These are phyloP conservation scores for Ophiostoma montium DNA, from an alignment of 2,329 filamentous ascomycete genomes.

Conservation along the genomic window DNA sequence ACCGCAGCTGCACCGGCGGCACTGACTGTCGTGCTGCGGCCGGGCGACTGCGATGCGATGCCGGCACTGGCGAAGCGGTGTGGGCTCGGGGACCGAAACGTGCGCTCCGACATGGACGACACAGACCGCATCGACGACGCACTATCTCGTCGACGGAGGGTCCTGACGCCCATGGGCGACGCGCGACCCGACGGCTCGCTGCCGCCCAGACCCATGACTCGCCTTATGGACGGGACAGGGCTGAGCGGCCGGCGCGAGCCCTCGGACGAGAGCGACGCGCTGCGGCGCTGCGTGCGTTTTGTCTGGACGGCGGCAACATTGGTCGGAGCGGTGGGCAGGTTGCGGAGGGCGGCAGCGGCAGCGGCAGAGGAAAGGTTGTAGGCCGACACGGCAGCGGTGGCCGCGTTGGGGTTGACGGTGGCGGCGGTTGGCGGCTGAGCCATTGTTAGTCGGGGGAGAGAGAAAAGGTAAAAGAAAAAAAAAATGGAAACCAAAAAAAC, in stretches of 20 bases:
- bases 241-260: conserved; percentile 16
- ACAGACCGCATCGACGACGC: conserved; percentile 54
- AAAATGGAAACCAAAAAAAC: not conserved
- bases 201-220: conserved; percentile 4
- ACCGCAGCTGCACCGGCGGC: conserved; percentile 7
- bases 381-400: conserved; percentile 68
- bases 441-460: conserved; percentile 10
- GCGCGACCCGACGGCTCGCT: not conserved
- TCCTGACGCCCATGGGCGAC: conserved; percentile 11
- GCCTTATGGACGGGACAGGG: conserved; percentile 9
- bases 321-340: conserved; percentile 62
- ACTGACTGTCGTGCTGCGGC: not conserved
- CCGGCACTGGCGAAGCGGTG: conserved; percentile 21
- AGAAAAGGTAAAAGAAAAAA: not conserved
- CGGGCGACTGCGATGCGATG: not conserved
- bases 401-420: conserved; percentile 57
- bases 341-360: conserved; percentile 71
- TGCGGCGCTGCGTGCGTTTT: conserved; percentile 66
- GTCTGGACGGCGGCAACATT: conserved; percentile 74
- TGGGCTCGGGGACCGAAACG: conserved; percentile 68
- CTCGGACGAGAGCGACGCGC: conserved; percentile 56
- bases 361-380: conserved; percentile 78
- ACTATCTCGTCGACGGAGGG: conserved; percentile 53
- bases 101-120: conserved; percentile 76
- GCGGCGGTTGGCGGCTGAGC: conserved; percentile 46